Evolutionary conservation across 208 protist species (phyloP), one percentile per base, ranked within the genome.

Genomic region (Leishmania turanica): DNA sequence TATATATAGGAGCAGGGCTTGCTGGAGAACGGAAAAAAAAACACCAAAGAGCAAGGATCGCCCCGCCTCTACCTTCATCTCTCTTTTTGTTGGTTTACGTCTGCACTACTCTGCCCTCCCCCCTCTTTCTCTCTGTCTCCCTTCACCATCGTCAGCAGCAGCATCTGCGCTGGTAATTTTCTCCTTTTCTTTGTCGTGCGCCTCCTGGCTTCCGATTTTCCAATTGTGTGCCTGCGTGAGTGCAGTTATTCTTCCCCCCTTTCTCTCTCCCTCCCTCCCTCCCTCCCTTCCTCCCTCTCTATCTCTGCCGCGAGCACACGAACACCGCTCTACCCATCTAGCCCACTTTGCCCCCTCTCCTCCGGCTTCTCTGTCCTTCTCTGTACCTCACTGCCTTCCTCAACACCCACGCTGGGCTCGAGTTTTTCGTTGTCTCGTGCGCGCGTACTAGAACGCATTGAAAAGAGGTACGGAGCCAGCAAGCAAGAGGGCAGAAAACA

Each of bases 331-430:
- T 21, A 15, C 69, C 51, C 53, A 45, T 75, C 40, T 34, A 24
- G 19, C 5, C 19, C 17, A 49, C 24, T 71, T 71, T 45, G 42
- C 42, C 31, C 31, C 13, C 60, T 31, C 42, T 42, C 42, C 60
- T 53, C 37, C 54, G 4, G 21, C 21, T 60, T 34, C 40, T 19
- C 45, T 54, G 54, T 58, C 31, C n/a, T 27, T 74, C 58, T 74
- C 65, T 84, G 13, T 65, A 72, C 19, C 27, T 75, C 27, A 80
- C n/a, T 37, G 9, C 45, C 68, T 51, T 71, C 40, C 6, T 47
- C 21, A 5, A 15, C 34, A 47, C 37, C 47, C 40, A 66, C 51
- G 21, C 51, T 45, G 21, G 40, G 24, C 31, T 77, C 31, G 31
- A 65, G 6, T 49, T 77, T 56, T 64, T 40, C 19, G 13, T 77